Conservation (phyloP, 345 rosid genomes). For the Cardamine occulta region DNA sequence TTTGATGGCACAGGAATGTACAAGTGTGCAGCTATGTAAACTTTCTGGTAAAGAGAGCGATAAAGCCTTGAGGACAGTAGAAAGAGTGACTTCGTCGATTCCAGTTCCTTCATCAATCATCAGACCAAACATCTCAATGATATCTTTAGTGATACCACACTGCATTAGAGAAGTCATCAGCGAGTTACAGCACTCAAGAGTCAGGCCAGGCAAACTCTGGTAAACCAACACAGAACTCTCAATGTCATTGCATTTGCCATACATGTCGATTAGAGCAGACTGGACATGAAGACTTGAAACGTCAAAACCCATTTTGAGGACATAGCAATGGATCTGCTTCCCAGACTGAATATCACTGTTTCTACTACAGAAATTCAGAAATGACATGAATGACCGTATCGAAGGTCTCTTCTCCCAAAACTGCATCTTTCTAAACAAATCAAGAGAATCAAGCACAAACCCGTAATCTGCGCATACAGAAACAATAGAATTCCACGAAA, state of each 20-base stretch:
- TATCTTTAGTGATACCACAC: slow-evolving; percentile 60
- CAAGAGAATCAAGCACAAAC: slow-evolving; percentile 53
- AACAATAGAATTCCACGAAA: slow-evolving; percentile 86
- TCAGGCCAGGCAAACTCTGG: slow-evolving; percentile 47
- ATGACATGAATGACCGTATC: slow-evolving; percentile 57
- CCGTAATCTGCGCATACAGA: slow-evolving; percentile 50
- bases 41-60: slow-evolving; percentile 48
- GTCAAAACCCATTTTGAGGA: slow-evolving; percentile 61
- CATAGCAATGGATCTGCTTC: slow-evolving; percentile 71
- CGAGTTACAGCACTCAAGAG: slow-evolving; percentile 67
- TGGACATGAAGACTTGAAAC: slow-evolving; percentile 53
- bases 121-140: slow-evolving; percentile 66
- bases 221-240: slow-evolving; percentile 55
- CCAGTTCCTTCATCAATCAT: slow-evolving; percentile 81
- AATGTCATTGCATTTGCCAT: slow-evolving; percentile 75
- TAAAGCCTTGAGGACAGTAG: slow-evolving; percentile 67
- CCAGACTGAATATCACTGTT: slow-evolving; percentile 52
- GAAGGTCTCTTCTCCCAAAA: slow-evolving; percentile 73
- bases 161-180: slow-evolving; percentile 69
- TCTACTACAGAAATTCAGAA: slow-evolving; percentile 64
- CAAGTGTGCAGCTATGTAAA: slow-evolving; percentile 50
- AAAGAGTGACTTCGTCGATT: slow-evolving; percentile 66
- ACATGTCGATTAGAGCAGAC: slow-evolving; percentile 73
- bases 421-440: slow-evolving; percentile 68
- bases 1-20: slow-evolving; percentile 68